Base-by-base conservation (phyloP, 1,284 basidiomycete genomes). In the Golubevia sp. region DNA sequence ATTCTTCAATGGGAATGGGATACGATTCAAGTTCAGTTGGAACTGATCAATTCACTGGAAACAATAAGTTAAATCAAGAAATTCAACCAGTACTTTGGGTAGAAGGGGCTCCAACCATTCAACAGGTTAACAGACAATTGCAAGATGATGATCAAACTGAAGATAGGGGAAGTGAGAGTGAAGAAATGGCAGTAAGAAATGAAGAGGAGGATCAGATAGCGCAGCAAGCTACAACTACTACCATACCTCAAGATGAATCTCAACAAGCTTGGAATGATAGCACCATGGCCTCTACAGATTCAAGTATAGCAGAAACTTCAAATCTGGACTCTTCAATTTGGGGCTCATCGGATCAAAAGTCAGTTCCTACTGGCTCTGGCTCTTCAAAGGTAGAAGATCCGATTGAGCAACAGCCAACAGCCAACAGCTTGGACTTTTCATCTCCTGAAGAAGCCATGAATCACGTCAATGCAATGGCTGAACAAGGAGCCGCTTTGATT, bases 401-500 rank as follows among this genome's bases (percentile, higher is more conserved):
- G 38, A 44, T 44, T 13, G 38, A 44, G 18, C 13, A 18, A 13
- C 38, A 44, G 38, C 38, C 38, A 13, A 44, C 38, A 13, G 38
- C 38, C 18, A 13, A 8, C 11, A 44, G 18, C 18, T 13, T 44
- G 11, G 18, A 44, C 38, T 61, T 73, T 21, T 50, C 62, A 24
- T 58, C 62, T 8, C 68, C 68, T 2, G 61, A 67, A 18, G 68
- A 73, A 62, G 71, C 68, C 3, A 60, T 73, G 23, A 30, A 24
- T 34, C 54, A 26, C 24, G 44, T 55, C 50, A 55, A 48, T n/a
- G 50, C 48, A 21, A 15, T 24, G 18, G 66, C 71, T 44, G 74
- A 77, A 58, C 73, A 72, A 58, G 77, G 77, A 7, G 73, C 75
- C 7, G 73, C 76, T 1, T 68, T 77, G 44, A 66, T 71, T 56